Evolutionary conservation across 2,329 filamentous ascomycete species (phyloP).

Genomic region (Graphilbum ipis-grandicollis): DNA sequence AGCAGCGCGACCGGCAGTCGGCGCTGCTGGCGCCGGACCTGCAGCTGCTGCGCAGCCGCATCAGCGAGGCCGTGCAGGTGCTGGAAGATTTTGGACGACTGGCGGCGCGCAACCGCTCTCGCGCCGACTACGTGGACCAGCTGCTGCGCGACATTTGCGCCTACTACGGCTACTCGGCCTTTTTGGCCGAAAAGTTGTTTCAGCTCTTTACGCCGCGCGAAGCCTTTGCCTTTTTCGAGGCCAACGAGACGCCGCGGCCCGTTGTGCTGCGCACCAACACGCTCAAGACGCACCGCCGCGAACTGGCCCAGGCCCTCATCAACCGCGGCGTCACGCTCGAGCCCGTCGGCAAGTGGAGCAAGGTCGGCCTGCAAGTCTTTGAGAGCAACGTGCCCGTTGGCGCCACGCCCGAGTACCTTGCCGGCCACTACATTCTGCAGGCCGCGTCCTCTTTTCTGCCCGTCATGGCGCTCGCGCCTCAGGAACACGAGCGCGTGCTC

Average conservation of each 20-base stretch:
- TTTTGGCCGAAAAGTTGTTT: constrained; percentile 90
- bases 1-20: constrained; percentile 41
- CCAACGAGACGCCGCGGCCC: constrained; percentile 82
- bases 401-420: constrained; percentile 93
- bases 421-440: constrained; percentile 94
- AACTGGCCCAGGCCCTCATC: constrained; percentile 84
- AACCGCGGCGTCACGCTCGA: constrained; percentile 93
- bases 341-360: constrained; percentile 96
- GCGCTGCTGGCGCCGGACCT: constrained; percentile 70
- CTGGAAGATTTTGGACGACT: constrained; percentile 77
- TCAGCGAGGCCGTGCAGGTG: constrained; percentile 85
- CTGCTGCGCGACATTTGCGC: constrained; percentile 82
- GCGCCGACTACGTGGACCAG: constrained; percentile 75
- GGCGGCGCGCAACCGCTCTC: constrained; percentile 60
- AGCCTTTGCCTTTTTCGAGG: constrained; percentile 96
- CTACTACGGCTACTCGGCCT: constrained; percentile 93
- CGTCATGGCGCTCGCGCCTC: constrained; percentile 90
- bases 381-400: constrained; percentile 72
- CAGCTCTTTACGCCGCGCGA: constrained; percentile 83
- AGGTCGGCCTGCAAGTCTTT: constrained; percentile 92
- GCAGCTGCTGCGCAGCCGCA: constrained; percentile 70
- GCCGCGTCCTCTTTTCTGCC: constrained; percentile 92
- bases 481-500: constrained; percentile 79
- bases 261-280: constrained; percentile 97
- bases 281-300: constrained; percentile 55